Evolutionary conservation across 225 moss, liverwort and hornwort genomes (phyloP).

Genomic region (Sphagnum tenellum): DNA sequence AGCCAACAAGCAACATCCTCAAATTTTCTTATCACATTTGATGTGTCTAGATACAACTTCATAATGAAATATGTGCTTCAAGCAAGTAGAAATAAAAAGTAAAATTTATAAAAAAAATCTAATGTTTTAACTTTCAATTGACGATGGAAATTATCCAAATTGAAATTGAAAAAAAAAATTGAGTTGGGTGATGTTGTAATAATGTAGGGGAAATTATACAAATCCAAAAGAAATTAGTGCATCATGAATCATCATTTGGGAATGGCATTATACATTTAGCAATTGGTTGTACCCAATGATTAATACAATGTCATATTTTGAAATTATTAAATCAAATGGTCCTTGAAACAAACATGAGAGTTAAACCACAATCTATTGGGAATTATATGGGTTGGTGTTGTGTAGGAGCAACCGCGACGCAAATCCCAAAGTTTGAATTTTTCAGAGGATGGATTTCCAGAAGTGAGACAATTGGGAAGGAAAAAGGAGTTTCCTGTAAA

Average conservation of each 20-base stretch:
- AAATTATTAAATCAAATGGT: neutral
- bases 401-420: conserved; percentile 71
- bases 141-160: too few relatives aligned
- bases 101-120: too few relatives aligned
- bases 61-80: too few relatives aligned
- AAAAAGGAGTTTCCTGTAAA: conserved; percentile 52
- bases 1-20: too few relatives aligned
- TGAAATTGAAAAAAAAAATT: too few relatives aligned
- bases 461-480: conserved; percentile 45
- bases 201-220: too few relatives aligned
- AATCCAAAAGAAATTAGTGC: neutral
- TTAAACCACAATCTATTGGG: neutral
- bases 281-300: too few relatives aligned
- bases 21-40: too few relatives aligned
- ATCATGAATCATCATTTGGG: neutral
- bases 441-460: conserved; percentile 70
- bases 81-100: too few relatives aligned
- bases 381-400: neutral
- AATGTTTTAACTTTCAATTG: too few relatives aligned
- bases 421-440: conserved; percentile 77
- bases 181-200: too few relatives aligned
- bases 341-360: neutral
- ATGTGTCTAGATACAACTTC: too few relatives aligned
- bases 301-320: neutral
- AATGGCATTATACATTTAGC: neutral